phyloP scores from a whole-genome alignment of 345 rosid species.

The Salix suchowensis region DNA sequence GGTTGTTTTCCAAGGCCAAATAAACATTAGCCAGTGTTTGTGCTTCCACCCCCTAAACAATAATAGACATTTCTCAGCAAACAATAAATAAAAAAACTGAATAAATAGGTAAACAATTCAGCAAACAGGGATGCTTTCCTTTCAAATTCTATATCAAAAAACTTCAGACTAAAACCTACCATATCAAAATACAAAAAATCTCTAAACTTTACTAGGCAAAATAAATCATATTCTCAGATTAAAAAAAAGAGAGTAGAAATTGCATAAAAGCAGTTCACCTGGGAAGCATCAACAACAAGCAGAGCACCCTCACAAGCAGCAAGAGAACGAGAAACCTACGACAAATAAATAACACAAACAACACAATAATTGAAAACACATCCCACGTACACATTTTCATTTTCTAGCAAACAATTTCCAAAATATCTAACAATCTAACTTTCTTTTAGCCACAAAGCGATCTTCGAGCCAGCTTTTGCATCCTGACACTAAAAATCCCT shows the following conservation, averaged over 20 bases:
- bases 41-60: slow-evolving; percentile 90
- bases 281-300: slow-evolving; percentile 97
- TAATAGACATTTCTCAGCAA: not conserved
- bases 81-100: not conserved
- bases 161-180: not conserved
- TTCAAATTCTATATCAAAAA: not conserved
- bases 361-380: not conserved
- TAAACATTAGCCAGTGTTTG: slow-evolving; percentile 95
- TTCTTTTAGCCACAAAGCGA: not conserved
- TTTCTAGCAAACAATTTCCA: not conserved
- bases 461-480: not conserved
- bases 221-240: not conserved
- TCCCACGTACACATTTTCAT: not conserved
- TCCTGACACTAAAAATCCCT: not conserved
- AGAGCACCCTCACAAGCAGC: slow-evolving; percentile 99
- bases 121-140: not conserved
- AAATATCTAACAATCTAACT: not conserved
- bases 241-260: not conserved
- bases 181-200: not conserved
- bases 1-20: slow-evolving; percentile 91
- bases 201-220: not conserved
- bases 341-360: not conserved
- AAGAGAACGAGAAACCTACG: slow-evolving; percentile 93
- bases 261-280: slow-evolving; percentile 42
- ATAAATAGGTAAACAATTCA: not conserved